Conservation (phyloP, 441 rosid species). For the Viola pubescens region DNA sequence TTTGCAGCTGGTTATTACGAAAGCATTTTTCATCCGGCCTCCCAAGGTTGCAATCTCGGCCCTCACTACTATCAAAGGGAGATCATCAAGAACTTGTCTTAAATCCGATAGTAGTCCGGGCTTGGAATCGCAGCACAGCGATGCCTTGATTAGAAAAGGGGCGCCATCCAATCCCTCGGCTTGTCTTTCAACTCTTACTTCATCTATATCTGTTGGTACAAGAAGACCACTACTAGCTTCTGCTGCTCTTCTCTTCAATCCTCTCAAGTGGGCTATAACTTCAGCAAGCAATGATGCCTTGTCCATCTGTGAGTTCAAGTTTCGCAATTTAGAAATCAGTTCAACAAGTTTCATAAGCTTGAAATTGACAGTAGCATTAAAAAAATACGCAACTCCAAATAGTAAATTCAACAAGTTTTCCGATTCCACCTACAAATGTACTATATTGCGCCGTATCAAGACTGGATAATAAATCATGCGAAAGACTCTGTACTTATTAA, state of each 20-base stretch:
- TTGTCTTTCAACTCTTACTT: conserved; percentile 33
- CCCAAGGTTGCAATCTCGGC: conserved; percentile 44
- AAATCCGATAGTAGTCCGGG: conserved; percentile 39
- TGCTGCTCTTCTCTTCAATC: conserved; percentile 26
- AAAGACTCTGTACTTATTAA: too few species aligned
- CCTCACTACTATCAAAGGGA: conserved; percentile 23
- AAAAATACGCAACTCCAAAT: background rate
- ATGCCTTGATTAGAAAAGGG: conserved; percentile 24
- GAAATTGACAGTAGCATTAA: background rate
- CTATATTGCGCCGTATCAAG: too few species aligned
- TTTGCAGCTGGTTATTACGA: conserved; percentile 26
- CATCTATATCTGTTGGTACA: conserved; percentile 39
- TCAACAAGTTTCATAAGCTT: background rate
- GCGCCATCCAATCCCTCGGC: conserved; percentile 15
- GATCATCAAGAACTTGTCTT: conserved; percentile 31
- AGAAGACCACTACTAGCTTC: conserved; percentile 34
- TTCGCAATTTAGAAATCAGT: conserved; percentile 4
- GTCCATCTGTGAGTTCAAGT: conserved; percentile 39
- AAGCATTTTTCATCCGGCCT: conserved; percentile 36
- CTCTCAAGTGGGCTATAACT: conserved; percentile 33
- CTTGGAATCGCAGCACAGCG: conserved; percentile 38
- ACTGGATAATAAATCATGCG: too few species aligned
- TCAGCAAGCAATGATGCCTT: conserved; percentile 49
- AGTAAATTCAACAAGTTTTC: background rate
- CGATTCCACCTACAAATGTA: too few species aligned